Evolutionary conservation across 306 rosid species (phyloP), one percentile per base, ranked within the genome.

Genomic region (Cucurbita ficifolia): DNA sequence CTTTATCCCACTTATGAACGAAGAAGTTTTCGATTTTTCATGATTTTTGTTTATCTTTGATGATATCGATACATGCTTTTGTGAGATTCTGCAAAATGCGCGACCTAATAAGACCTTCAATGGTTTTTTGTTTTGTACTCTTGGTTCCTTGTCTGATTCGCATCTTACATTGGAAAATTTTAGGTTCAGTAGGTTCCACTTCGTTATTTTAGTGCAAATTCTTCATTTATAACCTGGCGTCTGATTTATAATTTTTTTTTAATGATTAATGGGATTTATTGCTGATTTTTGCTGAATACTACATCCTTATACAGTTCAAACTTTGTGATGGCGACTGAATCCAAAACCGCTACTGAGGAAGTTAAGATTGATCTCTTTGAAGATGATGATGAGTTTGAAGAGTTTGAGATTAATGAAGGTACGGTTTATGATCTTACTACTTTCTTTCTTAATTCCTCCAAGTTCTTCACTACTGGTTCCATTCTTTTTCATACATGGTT

Each of bases 321-420:
- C 55, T 80, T 82, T 68, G 24, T 76, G 43, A 88, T 90, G 97
- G 95, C 95, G 68, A 74, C 88, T 10, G 97, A 90, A 76, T 77
- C 92, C 39, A 86, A 91, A 73, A 83, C 78, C 1, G 81, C 81
- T 16, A 70, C 89, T 4, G 96, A 91, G 57, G 97, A 84, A 48
- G 84, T 86, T 55, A 91, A 91, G 96, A 79, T 88, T 76, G 97
- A 91, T 76, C 90, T 91, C 68, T 88, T 91, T 72, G 96, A 91
- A 77, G 96, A 91, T 62, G 97, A 91, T 35, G 97, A 88, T 33
- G 97, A 91, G 72, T 91, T 91, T 52, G 87, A 84, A 74, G 85
- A 84, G 81, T 84, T 84, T 77, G 92, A 91, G 48, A 82, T 87
- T 79, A 82, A 86, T 48, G 91, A 86, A 83, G 96, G 97, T 88